These are phyloP conservation scores for Ploettnerulaceae sp. DNA, from an alignment of 2,329 filamentous ascomycete species.

Conservation along the genomic window DNA sequence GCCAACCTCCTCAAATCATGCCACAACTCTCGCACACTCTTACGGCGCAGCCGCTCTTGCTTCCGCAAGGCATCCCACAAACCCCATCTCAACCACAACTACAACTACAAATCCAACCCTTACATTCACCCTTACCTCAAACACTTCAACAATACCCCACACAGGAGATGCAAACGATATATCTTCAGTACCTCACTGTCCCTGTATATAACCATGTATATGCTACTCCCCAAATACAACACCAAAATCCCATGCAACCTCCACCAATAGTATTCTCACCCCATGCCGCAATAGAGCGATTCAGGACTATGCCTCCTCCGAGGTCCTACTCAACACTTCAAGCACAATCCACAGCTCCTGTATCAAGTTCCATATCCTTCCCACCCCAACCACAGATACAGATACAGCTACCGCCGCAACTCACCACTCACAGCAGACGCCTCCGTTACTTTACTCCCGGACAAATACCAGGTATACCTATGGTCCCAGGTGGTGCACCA, in stretches of 20 bases:
- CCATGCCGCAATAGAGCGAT: too few relatives aligned
- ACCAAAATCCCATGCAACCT: too few relatives aligned
- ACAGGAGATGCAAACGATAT: not conserved
- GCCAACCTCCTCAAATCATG: not conserved
- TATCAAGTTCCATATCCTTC: too few relatives aligned
- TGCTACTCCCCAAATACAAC: too few relatives aligned
- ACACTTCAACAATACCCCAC: not conserved
- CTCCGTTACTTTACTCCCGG: not conserved
- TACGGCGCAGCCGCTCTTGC: not conserved
- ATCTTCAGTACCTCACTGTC: too few relatives aligned
- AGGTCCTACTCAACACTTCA: not conserved
- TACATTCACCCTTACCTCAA: not conserved
- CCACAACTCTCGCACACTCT: not conserved
- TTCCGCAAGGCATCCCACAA: not conserved
- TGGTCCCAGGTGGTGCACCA: too few relatives aligned
- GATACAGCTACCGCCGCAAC: not conserved
- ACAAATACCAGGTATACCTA: too few relatives aligned
- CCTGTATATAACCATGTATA: not conserved
- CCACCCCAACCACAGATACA: not conserved
- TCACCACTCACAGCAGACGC: not conserved
- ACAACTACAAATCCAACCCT: not conserved
- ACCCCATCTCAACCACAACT: not conserved
- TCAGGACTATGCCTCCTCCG: not conserved
- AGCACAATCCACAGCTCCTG: not conserved
- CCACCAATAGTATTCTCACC: too few relatives aligned